Base-by-base conservation (phyloP, 257 asterid genomes). In the Jaltomata sinuosa region DNA sequence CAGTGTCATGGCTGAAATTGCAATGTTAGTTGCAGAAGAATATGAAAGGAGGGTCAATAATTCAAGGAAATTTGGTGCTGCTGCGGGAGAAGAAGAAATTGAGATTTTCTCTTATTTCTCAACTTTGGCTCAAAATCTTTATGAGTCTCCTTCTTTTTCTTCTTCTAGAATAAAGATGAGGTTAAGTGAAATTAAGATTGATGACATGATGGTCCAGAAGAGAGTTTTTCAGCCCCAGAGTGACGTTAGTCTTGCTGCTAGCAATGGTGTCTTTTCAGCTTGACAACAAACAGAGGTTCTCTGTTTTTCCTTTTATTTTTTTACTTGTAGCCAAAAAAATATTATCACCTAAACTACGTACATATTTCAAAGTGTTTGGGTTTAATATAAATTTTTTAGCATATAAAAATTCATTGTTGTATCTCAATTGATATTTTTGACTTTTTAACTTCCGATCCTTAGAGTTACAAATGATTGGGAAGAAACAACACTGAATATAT, bases 11-110 rank as follows among this genome's bases (percentile, higher is more conserved):
- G 92, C 97, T 4, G 98, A 94, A 72, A 94, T 93, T 36, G 97
- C 98, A 47, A 92, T 94, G 67, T 83, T 94, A 88, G 96, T 93
- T 12, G 98, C 97, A 27, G 98, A 94, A 22, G 98, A 94, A 84
- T 94, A 94, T 32, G 97, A 94, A 86, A 93, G 93, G 85, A 91
- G 93, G 91, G 88, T 89, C 18, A 93, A 87, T 86, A 83, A 18
- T 19, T 92, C 98, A 19, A 91, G 91, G 77, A 90, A 84, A 84
- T 86, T 9, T 53, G 92, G 94, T 25, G 65, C 6, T 52, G 93
- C 93, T 3, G 78, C 3, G 27, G 49, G 54, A 29, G 91, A 90
- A 87, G 91, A 68, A 68, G 50, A 93, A 25, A 80, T 90, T 8
- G 85, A 91, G 11, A 49, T 90, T 83, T 53, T 88, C 52, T 89